phyloP scores from a whole-genome alignment of 73 alveolate genomes.

The Durusdinium trenchii region DNA sequence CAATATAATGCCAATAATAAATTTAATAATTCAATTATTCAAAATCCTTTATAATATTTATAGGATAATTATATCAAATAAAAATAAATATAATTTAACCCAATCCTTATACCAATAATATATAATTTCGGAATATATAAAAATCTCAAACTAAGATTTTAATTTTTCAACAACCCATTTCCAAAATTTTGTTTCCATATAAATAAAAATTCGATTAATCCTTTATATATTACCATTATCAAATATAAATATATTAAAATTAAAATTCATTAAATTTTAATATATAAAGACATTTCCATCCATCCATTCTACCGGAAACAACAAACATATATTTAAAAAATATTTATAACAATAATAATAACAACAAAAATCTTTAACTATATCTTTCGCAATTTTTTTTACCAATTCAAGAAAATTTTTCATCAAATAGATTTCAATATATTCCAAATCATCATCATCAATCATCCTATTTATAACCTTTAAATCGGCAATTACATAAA shows the following conservation, averaged over 20 bases:
- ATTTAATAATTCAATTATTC: not conserved
- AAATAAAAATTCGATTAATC: no score
- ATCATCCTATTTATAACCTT: not conserved
- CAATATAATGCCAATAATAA: not conserved
- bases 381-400: no score
- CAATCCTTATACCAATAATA: not conserved
- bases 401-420: not conserved
- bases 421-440: no score
- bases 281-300: no score
- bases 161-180: no score
- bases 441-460: not conserved
- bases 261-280: no score
- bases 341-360: not conserved
- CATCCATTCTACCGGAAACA: not conserved
- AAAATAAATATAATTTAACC: not conserved
- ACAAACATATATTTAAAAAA: not conserved
- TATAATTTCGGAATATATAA: no score
- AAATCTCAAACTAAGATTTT: no score
- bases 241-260: no score
- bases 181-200: no score
- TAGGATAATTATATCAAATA: not conserved
- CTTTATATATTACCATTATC: no score
- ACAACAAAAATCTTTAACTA: not conserved
- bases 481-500: not conserved
- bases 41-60: not conserved